Evolutionary conservation across 2,329 filamentous ascomycete species (phyloP).

Genomic region (Verticillium longisporum): DNA sequence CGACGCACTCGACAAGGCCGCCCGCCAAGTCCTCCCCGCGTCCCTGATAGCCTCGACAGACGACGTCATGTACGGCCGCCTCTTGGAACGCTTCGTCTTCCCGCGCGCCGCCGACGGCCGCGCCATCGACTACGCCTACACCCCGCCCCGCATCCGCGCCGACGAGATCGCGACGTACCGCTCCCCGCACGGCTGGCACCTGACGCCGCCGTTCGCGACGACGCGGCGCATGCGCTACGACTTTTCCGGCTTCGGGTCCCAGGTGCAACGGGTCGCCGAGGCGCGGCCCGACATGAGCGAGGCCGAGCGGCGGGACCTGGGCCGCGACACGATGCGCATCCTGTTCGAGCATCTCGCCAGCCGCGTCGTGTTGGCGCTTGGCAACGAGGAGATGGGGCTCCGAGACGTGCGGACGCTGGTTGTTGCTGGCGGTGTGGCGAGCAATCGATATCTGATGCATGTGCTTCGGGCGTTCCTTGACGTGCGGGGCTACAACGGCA

Average conservation of each 20-base stretch:
- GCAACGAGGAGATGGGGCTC: slow-evolving; percentile 19
- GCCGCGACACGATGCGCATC: slow-evolving; percentile 66
- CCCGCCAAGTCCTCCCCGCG: slow-evolving; percentile 65
- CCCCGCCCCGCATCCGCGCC: slow-evolving; percentile 47
- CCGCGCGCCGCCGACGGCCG: slow-evolving; percentile 26
- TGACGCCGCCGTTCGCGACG: slow-evolving; percentile 60
- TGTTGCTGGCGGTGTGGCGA: slow-evolving; percentile 84
- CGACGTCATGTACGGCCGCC: slow-evolving; percentile 71
- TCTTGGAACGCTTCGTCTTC: slow-evolving; percentile 77
- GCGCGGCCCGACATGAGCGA: slow-evolving; percentile 28
- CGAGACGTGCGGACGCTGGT: slow-evolving; percentile 57
- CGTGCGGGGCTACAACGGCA: slow-evolving; percentile 54
- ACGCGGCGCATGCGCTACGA: slow-evolving; percentile 58
- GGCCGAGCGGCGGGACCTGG: slow-evolving; percentile 62
- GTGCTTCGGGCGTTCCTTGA: slow-evolving; percentile 54
- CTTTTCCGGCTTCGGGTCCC: slow-evolving; percentile 66
- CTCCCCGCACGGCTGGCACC: slow-evolving; percentile 48
- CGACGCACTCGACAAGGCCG: slow-evolving; percentile 82
- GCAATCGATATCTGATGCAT: slow-evolving; percentile 70
- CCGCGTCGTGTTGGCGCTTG: slow-evolving; percentile 63
- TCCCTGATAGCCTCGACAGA: slow-evolving; percentile 44
- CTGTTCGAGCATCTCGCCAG: slow-evolving; percentile 83
- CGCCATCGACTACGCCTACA: slow-evolving; percentile 39
- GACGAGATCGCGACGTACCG: slow-evolving; percentile 45
- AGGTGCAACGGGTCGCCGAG: slow-evolving; percentile 50